A percentile compares a stretch with the other conserved stretches of the same genome.
phyloP scores from a whole-genome alignment of 495 filamentous ascomycete species.

The Thermochaetoides thermophila region DNA sequence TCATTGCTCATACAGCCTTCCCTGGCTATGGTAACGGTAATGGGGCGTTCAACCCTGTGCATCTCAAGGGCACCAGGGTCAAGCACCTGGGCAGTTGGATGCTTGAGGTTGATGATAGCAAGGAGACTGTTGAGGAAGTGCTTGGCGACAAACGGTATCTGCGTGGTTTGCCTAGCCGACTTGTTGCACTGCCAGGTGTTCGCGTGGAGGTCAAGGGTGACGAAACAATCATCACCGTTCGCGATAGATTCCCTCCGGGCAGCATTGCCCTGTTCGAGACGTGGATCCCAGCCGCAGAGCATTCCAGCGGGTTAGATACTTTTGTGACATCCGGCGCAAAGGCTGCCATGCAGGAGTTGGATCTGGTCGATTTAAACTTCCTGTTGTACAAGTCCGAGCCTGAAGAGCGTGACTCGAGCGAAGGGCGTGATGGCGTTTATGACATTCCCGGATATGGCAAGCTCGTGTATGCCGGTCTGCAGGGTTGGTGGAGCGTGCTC shows the following conservation, averaged over 20 bases:
- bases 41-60: conserved; percentile 59
- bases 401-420: conserved; percentile 73
- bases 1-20: conserved; percentile 90
- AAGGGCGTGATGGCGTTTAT: conserved; percentile 73
- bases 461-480: conserved; percentile 87
- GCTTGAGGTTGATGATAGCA: conserved; percentile 62
- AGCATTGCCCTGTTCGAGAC: conserved; percentile 93
- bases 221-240: conserved; percentile 68
- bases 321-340: conserved; percentile 72
- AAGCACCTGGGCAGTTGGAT: conserved; percentile 79
- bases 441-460: conserved; percentile 68
- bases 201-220: conserved; percentile 48
- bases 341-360: conserved; percentile 58
- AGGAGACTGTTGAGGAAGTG: conserved; percentile 47
- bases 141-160: conserved; percentile 55
- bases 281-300: conserved; percentile 74
- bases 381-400: conserved; percentile 82
- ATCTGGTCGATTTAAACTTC: conserved; percentile 78
- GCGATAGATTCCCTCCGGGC: conserved; percentile 72
- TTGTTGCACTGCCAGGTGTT: conserved; percentile 56
- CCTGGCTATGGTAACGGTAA: conserved; percentile 73
- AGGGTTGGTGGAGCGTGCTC: conserved; percentile 96
- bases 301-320: conserved; percentile 62
- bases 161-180: conserved; percentile 66
- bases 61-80: conserved; percentile 56